Conservation (phyloP, 345 rosid genomes). For the Draba incana region DNA sequence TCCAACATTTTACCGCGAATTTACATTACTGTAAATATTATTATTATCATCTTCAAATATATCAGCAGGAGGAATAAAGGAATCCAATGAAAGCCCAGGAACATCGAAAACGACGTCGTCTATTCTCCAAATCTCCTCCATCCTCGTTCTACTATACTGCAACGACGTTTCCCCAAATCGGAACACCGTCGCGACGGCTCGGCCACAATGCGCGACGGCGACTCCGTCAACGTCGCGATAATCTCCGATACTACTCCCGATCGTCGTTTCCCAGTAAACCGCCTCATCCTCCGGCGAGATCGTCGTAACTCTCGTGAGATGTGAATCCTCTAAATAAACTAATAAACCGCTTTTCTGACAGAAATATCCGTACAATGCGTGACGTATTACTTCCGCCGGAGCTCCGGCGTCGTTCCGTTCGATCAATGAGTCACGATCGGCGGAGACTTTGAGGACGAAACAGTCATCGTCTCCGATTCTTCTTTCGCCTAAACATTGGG, state of each 20-base stretch:
- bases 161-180: slow-evolving; percentile 74
- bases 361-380: slow-evolving; percentile 91
- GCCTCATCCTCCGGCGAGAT: slow-evolving; percentile 58
- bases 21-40: not conserved
- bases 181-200: slow-evolving; percentile 87
- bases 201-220: slow-evolving; percentile 75
- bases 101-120: slow-evolving; percentile 94
- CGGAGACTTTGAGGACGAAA: slow-evolving; percentile 84
- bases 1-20: slow-evolving; percentile 17
- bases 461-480: slow-evolving; percentile 83
- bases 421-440: slow-evolving; percentile 70
- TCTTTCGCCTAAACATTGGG: slow-evolving; percentile 88
- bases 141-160: slow-evolving; percentile 75
- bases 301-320: slow-evolving; percentile 75
- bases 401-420: slow-evolving; percentile 77
- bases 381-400: slow-evolving; percentile 87
- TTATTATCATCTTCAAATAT: slow-evolving; percentile 48
- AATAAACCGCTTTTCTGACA: slow-evolving; percentile 88
- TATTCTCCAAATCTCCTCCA: slow-evolving; percentile 93
- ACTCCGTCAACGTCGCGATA: slow-evolving; percentile 88
- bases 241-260: slow-evolving; percentile 84
- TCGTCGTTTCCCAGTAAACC: slow-evolving; percentile 92
- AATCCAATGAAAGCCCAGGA: slow-evolving; percentile 78
- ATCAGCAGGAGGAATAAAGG: slow-evolving; percentile 97
- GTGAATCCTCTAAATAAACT: slow-evolving; percentile 86